Evolutionary conservation across 1,139 yeast genomes (phyloP).

Genomic region (Blastobotrys illinoisensis): DNA sequence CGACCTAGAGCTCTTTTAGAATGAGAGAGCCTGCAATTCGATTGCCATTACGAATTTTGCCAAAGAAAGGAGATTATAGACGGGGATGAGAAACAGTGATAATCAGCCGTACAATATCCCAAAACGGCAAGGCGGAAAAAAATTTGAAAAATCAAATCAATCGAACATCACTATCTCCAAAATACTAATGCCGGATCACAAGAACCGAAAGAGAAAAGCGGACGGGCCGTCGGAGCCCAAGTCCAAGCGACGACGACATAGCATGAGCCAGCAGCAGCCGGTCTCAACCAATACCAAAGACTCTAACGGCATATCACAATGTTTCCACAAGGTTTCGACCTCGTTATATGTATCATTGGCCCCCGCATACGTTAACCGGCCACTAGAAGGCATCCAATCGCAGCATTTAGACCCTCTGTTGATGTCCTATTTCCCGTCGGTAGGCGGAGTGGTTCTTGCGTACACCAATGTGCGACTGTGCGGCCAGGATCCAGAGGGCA

Average conservation of each 20-base stretch:
- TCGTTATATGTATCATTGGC: slow-evolving; percentile 79
- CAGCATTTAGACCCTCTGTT: slow-evolving; percentile 89
- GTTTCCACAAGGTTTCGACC: slow-evolving; percentile 62
- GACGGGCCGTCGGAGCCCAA: neutral
- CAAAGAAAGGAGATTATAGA: too few relatives aligned
- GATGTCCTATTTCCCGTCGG: slow-evolving; percentile 71
- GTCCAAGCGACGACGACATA: slow-evolving; percentile 3
- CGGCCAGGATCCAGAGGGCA: slow-evolving; percentile 33
- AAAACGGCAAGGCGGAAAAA: slow-evolving; percentile 58
- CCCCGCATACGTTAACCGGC: slow-evolving; percentile 64
- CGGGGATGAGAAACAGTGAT: neutral
- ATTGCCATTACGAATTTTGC: too few relatives aligned
- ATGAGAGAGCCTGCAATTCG: too few relatives aligned
- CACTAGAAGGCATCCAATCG: slow-evolving; percentile 69
- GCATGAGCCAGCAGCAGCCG: neutral
- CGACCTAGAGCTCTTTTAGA: slow-evolving; percentile 38
- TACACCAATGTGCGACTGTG: slow-evolving; percentile 56
- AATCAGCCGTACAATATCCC: slow-evolving; percentile 29
- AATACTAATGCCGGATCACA: slow-evolving; percentile 21
- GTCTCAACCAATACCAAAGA: slow-evolving; percentile 30
- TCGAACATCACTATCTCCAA: slow-evolving; percentile 46
- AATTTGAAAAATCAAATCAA: slow-evolving; percentile 60
- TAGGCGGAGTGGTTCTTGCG: slow-evolving; percentile 78
- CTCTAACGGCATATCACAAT: slow-evolving; percentile 40
- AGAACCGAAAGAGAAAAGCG: slow-evolving; percentile 9